Conservation (phyloP, 1,139 yeast genomes). For the Blastobotrys illinoisensis region DNA sequence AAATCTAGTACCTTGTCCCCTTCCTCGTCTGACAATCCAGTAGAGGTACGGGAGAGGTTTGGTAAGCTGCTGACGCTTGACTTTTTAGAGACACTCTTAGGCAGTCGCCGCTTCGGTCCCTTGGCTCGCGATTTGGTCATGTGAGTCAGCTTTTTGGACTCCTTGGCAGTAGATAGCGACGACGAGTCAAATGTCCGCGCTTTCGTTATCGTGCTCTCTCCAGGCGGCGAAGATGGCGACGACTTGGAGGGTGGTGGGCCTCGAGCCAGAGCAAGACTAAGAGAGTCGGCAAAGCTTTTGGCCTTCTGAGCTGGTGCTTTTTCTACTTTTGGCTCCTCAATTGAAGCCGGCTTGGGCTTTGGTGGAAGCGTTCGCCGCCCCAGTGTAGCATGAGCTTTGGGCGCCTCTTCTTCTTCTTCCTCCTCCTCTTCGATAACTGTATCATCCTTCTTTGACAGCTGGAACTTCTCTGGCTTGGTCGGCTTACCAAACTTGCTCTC, state of each 20-base stretch:
- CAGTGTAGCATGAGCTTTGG: background rate
- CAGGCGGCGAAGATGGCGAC: too few species aligned
- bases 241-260: conserved; percentile 16
- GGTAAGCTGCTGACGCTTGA: background rate
- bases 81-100: conserved; percentile 34
- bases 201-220: conserved; percentile 15
- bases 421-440: conserved; percentile 10
- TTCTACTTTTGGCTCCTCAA: background rate
- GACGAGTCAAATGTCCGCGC: conserved; percentile 32
- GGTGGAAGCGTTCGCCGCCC: background rate
- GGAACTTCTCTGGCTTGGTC: conserved; percentile 5
- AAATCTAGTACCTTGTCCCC: conserved; percentile 6
- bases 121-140: conserved; percentile 57
- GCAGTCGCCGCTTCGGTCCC: conserved; percentile 73
- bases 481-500: conserved; percentile 9
- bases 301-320: conserved; percentile 5
- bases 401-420: background rate
- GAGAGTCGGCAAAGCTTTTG: conserved; percentile 16
- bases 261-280: conserved; percentile 15
- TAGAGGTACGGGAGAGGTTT: background rate
- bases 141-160: conserved; percentile 43
- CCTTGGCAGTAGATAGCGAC: conserved; percentile 11
- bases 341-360: background rate
- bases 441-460: background rate
- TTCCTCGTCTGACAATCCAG: background rate